Base-by-base conservation (phyloP, 176 grass and related monocot genomes). In the Metroxylon sagu region DNA sequence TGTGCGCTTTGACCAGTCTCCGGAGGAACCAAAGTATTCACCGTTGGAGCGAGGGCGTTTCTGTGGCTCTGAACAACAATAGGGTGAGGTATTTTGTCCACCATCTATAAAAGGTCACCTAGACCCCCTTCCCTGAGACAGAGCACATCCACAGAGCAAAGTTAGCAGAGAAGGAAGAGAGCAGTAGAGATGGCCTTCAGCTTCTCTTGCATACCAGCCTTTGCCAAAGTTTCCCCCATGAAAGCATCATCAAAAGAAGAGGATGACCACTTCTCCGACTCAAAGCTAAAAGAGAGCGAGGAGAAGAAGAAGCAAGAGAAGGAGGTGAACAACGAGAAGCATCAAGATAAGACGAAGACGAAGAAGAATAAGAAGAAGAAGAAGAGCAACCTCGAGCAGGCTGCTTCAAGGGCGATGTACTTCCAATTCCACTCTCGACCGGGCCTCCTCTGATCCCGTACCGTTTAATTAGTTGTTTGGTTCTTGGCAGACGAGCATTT, bases 371-470 rank as follows among this genome's bases (percentile, higher is more conserved):
- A 59, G 16, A 49, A 67, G 61, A 71, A 53, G 60, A 77, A 51
- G 6, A 48, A 59, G 0, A 58, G 62, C 26, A 61, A 61, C 29
- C 59, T 61, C 4, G 59, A 61, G 14, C 59, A 61, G 28, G 56
- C 69, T 16, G 30, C 74, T 0, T 60, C 66, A 17, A 14, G 65
- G 19, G 52, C 50, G 19, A 17, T 74, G 56, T 74, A 85, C 23
- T 70, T 82, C 14, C 75, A 82, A 6, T 78, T 82, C 26, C 78
- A 90, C 61, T 79, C 78, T 18, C 67, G 65, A 8, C 70, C 56
- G 16, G 55, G 84, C 7, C 55, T 87, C 21, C 74, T 70, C 48
- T 87, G 26, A 71, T 55, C 25, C 52, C 28, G 5, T 19, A 23
- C 65, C 26, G 2, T 15, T 18, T 19, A 16, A 4, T 50, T 28